Evolutionary conservation across 129 eudicot species (phyloP).

Genomic region (Gnaphalium uliginosum): DNA sequence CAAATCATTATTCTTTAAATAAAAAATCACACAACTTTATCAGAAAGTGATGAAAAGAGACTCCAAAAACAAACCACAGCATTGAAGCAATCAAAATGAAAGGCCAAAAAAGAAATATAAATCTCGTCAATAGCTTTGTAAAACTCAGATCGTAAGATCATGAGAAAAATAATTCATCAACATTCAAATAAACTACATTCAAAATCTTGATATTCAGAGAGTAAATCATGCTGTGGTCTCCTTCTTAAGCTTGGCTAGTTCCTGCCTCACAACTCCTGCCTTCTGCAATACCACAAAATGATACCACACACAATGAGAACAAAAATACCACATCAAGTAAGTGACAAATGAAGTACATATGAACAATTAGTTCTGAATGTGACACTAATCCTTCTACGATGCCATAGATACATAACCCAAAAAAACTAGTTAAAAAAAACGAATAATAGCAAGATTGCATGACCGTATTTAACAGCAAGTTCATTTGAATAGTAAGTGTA

Average conservation of each 20-base stretch:
- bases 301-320: neutral
- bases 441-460: neutral
- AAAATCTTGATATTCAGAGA: conserved; percentile 6
- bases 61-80: neutral
- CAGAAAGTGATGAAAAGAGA: too few relatives aligned
- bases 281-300: conserved; percentile 8
- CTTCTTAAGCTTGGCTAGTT: conserved; percentile 18
- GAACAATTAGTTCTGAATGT: neutral
- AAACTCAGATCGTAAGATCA: too few relatives aligned
- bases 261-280: conserved; percentile 18
- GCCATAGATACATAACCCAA: neutral
- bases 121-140: neutral
- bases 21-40: too few relatives aligned
- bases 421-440: too few relatives aligned
- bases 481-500: neutral
- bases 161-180: neutral
- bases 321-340: neutral
- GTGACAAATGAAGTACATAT: too few relatives aligned
- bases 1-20: too few relatives aligned
- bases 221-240: conserved; percentile 1
- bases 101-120: neutral
- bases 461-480: neutral
- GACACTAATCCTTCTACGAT: neutral
- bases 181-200: neutral
- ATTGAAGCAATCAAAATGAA: neutral